Evolutionary conservation across 768 basidiomycete species (phyloP), one percentile per base, ranked within the genome.

Genomic region (Pleurotus platypus): DNA sequence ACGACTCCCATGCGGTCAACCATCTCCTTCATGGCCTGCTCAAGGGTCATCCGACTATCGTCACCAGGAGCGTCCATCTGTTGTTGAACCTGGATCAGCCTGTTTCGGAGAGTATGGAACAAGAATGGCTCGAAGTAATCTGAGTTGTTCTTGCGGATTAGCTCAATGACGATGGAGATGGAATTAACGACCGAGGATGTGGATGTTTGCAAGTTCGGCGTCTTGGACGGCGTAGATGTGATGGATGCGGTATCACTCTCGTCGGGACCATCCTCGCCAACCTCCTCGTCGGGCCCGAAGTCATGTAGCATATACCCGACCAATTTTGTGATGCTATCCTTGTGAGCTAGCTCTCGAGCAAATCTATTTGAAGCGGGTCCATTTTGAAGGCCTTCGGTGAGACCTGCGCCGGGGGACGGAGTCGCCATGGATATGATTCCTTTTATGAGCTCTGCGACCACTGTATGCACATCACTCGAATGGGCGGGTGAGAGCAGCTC

Each of bases 111-210:
- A 1, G 92, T 94, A 66, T 97, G 95, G 73, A 97, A 98, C 11
- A 98, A 80, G 69, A 94, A 96, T 4, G 95, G 96, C 72, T 99
- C 97, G 66, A 97, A 95, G 67, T 94, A 98, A 69, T 99, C 96
- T 39, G 95, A 96, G 69, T 98, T 98, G 71, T 98, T 98, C 69
- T 98, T 94, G 53, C 95, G 84, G 62, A 98, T 97, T 40, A 97
- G 80, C 68, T 98, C 96, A 61, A 95, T 89, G 59, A 98, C 78
- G 64, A 98, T 86, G 43, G 89, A 87, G 62, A 95, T 90, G 9
- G 92, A 87, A 61, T 94, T 85, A 24, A 90, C 80, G 54, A 98
- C 86, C 5, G 92, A 92, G 9, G 94, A 97, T 1, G 82, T 80
- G 6, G 82, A 62, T 64, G 85, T 75, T 72, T 86, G 64, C 65